Evolutionary conservation across 192 early-diverging fungal genomes (phyloP), one percentile per base, ranked within the genome.

Genomic region (Polychytrium aggregatum): DNA sequence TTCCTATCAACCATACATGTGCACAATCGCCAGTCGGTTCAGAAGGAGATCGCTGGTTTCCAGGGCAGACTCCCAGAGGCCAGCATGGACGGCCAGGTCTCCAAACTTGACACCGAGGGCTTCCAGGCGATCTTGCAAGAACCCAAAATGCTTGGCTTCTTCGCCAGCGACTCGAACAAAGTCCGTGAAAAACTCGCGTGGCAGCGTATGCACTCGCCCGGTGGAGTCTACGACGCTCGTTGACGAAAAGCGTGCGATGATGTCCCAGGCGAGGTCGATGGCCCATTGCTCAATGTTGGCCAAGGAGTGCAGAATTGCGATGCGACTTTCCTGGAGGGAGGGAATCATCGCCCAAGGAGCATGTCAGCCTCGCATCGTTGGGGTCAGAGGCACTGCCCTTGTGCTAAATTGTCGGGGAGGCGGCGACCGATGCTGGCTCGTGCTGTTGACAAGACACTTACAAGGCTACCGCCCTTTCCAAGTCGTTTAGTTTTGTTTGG

Each of bases 251-350:
- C 78, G 54, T 8, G 70, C 68, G 41, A 81, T 82, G 41, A 78
- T 77, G 56, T 82, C 81, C 50, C 70, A 58, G 7, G 79, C 79
- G 0, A 81, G 66, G 47, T 83, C 81, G 38, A 83, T 79, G 22
- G 81, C 81, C 79, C 79, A 83, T 30, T 78, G 73, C 48, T 83
- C 81, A n/a, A 83, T 68, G 24, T 70, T 76, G 7, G 76, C 79
- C 17, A 83, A 51, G 3, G 76, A 58, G 42, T 83, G 81, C 20
- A 83, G 50, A 29, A 83, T 83, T 2, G 62, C 63, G 18, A 81
- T 68, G 27, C 81, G 68, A 30, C 65, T 68, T 16, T 52, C 67
- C 59, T 52, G 16, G 20, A 13, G 0, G 48, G 27, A 29, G 27
- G 16, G 20, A 37, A 57, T 38, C 5, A 21, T 36, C 20, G 17